Base-by-base conservation (phyloP, 768 basidiomycete species). In the Suillus hirtellus region DNA sequence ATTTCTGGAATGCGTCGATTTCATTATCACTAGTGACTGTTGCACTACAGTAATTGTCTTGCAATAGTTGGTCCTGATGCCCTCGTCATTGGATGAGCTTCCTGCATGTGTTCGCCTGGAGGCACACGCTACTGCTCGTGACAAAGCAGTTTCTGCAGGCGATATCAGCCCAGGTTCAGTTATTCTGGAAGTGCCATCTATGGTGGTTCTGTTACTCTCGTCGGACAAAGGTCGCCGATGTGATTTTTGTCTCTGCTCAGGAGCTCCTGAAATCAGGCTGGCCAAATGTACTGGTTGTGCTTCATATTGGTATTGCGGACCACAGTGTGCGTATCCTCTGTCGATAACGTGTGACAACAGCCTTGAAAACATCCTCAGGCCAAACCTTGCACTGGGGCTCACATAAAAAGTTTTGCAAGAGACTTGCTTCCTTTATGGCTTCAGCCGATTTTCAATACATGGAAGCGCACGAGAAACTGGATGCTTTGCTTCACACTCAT, bases 291-390 rank as follows among this genome's bases (percentile, higher is more conserved):
- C 84, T 4, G 85, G 86, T 14, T 93, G 92, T 67, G 83, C 80
- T 17, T 80, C 82, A 0, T 90, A 88, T 70, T 92, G 85, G 84
- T 94, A 94, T 69, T 94, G 92, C 67, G 81, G 82, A 65, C 65
- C 77, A 27, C 67, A 77, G 72, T 94, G 92, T 92, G 72, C 73
- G 84, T 69, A 60, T 59, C 59, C 56, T 64, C 53, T 60, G 43
- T 21, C 31, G 50, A 54, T 60, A 42, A 64, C 35, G 61, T 59
- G 9, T 37, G 10, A 38, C 35, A 47, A 42, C 38, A 50, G 37
- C 66, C 21, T 69, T 64, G 50, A 67, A 52, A 52, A 50, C 53
- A 61, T 55, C 56, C 49, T 14, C 70, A 93, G 91, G 91, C 75
- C 92, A 94, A 71, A 75, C 63, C n/a, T 55, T 70, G 40, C 86